phyloP scores from a whole-genome alignment of 768 basidiomycete genomes.

The Tremella yokohamensis region DNA sequence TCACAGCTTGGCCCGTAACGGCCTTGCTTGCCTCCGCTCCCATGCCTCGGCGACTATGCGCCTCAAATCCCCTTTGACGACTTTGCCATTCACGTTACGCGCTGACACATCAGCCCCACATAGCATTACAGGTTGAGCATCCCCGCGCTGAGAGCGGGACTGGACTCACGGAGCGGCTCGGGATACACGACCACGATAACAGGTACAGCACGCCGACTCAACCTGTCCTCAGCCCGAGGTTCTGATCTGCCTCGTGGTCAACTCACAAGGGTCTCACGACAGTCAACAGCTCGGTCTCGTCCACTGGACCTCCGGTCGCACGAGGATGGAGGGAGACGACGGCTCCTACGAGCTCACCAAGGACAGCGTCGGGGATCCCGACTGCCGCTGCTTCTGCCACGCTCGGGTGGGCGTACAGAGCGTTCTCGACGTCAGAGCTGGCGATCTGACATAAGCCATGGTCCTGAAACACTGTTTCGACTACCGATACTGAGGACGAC shows the following conservation, averaged over 20 bases:
- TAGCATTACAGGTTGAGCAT: too few relatives aligned
- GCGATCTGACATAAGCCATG: constrained; percentile 24
- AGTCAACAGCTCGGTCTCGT: constrained; percentile 21
- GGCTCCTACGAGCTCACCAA: constrained; percentile 40
- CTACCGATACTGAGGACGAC: constrained; percentile 6
- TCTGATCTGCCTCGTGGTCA: not conserved
- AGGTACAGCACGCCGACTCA: constrained; percentile 24
- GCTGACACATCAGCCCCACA: constrained; percentile 21
- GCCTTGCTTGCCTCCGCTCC: constrained; percentile 8
- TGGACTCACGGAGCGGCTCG: constrained; percentile 29
- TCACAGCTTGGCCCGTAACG: too few relatives aligned
- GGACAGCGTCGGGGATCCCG: constrained; percentile 27
- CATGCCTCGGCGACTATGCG: constrained; percentile 21
- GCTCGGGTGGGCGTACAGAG: constrained; percentile 30
- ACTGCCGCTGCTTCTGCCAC: constrained; percentile 38
- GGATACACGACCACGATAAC: constrained; percentile 26
- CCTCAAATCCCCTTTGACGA: constrained; percentile 40
- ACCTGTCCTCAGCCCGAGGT: constrained; percentile 6
- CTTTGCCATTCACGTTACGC: constrained; percentile 42
- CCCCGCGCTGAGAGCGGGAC: not conserved
- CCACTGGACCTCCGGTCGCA: not conserved
- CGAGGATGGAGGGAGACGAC: constrained; percentile 26
- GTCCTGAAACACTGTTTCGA: not conserved
- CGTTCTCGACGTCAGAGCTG: constrained; percentile 41
- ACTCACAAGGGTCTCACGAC: constrained; percentile 15